Percentiles rank a stretch among this genome's conserved stretches.
These are phyloP conservation scores for Chlamydomonas sphaeroides DNA, from an alignment of 139 green algal genomes.

Conservation along the genomic window DNA sequence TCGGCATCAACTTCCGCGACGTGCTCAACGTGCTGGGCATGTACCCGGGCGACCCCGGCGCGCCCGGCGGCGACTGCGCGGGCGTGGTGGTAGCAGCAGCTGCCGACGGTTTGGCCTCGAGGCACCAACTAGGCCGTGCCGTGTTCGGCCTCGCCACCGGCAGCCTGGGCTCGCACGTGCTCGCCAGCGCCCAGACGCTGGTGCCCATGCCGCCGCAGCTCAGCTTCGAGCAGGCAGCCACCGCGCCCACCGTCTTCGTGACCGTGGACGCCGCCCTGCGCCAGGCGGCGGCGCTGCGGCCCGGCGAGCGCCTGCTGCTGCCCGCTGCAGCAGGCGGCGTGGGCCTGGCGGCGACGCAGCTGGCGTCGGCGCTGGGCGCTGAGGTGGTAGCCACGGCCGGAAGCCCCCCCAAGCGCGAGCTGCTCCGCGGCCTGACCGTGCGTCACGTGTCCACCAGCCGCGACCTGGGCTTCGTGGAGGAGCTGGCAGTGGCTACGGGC, in stretches of 20 bases:
- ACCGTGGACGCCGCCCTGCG: constrained; percentile 50
- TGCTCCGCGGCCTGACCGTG: constrained; percentile 70
- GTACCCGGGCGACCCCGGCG: constrained; percentile 69
- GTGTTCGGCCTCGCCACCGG: constrained; percentile 87
- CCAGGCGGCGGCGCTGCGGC: constrained; percentile 53
- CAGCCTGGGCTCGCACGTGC: constrained; percentile 77
- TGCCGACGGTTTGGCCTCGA: background rate
- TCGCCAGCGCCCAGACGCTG: constrained; percentile 62
- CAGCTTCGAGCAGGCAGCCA: constrained; percentile 79
- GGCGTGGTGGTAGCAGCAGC: constrained; percentile 53
- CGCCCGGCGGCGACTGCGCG: constrained; percentile 62
- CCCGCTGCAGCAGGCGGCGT: constrained; percentile 85
- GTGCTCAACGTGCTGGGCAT: constrained; percentile 78
- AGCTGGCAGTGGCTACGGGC: constrained; percentile 15
- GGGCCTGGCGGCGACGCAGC: constrained; percentile 78
- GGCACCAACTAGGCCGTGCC: constrained; percentile 47
- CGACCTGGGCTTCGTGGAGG: constrained; percentile 54
- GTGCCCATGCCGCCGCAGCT: constrained; percentile 74
- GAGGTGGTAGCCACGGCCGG: constrained; percentile 72
- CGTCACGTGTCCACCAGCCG: constrained; percentile 49
- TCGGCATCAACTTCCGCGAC: constrained; percentile 83
- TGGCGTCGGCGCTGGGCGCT: constrained; percentile 51
- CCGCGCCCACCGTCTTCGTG: constrained; percentile 84
- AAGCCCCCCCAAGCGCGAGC: constrained; percentile 71
- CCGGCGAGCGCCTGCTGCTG: constrained; percentile 71